These are phyloP conservation scores for Arachnopeziza araneosa DNA, from an alignment of 2,329 filamentous ascomycete genomes.

Conservation along the genomic window DNA sequence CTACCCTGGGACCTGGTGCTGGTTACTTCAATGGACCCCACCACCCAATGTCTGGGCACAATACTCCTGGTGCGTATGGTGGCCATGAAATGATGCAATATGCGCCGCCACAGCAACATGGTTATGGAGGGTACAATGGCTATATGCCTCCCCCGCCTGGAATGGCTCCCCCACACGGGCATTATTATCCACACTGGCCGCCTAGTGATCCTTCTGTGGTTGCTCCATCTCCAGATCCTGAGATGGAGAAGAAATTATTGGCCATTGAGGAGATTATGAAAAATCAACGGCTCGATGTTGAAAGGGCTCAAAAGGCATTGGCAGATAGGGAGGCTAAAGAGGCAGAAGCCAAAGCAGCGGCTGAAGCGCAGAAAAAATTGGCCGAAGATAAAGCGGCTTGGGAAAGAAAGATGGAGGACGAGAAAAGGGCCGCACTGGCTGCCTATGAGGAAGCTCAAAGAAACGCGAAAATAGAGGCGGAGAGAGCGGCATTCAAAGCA, in stretches of 20 bases:
- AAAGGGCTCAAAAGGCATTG: slow-evolving; percentile 34
- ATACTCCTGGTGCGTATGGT: slow-evolving; percentile 18
- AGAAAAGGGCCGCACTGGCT: slow-evolving; percentile 40
- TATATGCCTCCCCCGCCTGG: slow-evolving; percentile 17
- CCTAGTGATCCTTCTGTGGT: slow-evolving; percentile 21
- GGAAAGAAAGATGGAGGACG: slow-evolving; percentile 36
- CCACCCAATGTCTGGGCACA: slow-evolving; percentile 39
- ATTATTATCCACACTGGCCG: slow-evolving; percentile 23
- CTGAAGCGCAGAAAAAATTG: slow-evolving; percentile 40
- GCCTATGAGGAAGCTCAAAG: slow-evolving; percentile 14
- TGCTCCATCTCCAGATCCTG: slow-evolving; percentile 17
- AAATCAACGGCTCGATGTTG: slow-evolving; percentile 40
- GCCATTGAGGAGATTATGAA: slow-evolving; percentile 54
- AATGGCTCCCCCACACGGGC: slow-evolving; percentile 16
- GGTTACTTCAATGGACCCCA: slow-evolving; percentile 27
- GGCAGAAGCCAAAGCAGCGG: slow-evolving; percentile 40
- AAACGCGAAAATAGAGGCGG: slow-evolving; percentile 14
- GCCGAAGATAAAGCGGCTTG: slow-evolving; percentile 40
- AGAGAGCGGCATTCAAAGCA: slow-evolving; percentile 11
- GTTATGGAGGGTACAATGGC: slow-evolving; percentile 21
- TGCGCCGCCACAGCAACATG: slow-evolving; percentile 23
- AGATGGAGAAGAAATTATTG: slow-evolving; percentile 49
- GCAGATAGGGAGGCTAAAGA: slow-evolving; percentile 34
- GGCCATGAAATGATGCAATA: slow-evolving; percentile 29
- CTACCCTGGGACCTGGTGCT: slow-evolving; percentile 20